Evolutionary conservation across 768 basidiomycete genomes (phyloP), one percentile per base, ranked within the genome.

Genomic region (Tephrocybe sp.): DNA sequence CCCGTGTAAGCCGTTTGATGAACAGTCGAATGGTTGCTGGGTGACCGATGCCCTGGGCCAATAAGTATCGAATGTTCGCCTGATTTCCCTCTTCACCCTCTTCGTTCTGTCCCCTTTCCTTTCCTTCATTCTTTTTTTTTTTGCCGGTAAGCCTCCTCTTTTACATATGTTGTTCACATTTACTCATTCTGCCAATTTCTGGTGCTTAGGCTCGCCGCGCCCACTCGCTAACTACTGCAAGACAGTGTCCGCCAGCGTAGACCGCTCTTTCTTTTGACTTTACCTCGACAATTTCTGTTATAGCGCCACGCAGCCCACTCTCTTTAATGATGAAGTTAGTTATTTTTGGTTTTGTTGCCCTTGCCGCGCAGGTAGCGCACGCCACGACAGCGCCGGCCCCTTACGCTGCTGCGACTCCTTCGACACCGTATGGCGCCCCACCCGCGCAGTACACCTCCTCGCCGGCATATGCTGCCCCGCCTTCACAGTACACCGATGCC

Each of bases 171-270:
- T 4, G 16, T 45, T 32, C 38, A 45, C 19, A 26, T 22, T 45
- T 38, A 31, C 27, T n/a, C 41, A 41, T 27, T 38, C n/a, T n/a
- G n/a, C 74, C 70, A 71, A 72, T 72, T 70, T 75, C 75, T 76
- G 74, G 66, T 66, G 69, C 69, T 65, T 51, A 64, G 59, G 61
- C 68, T 70, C 67, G 63, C 67, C 58, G 69, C 71, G 66, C 65
- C 64, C 63, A 61, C 64, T 69, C 72, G 64, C 66, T 65, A 62
- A 60, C 62, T 64, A 65, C 83, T 86, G 82, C 83, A 73, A 86
- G 85, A 77, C 84, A 83, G 82, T 80, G 65, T 64, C 65, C 68
- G 69, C 68, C 68, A 81, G 85, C 84, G 84, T 87, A 80, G 84
- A 87, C 71, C 84, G 85, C 85, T 83, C 62, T 52, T 68, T 65